These are phyloP conservation scores for Metarhizium album DNA, from an alignment of 2,329 filamentous ascomycete genomes.

Conservation along the genomic window DNA sequence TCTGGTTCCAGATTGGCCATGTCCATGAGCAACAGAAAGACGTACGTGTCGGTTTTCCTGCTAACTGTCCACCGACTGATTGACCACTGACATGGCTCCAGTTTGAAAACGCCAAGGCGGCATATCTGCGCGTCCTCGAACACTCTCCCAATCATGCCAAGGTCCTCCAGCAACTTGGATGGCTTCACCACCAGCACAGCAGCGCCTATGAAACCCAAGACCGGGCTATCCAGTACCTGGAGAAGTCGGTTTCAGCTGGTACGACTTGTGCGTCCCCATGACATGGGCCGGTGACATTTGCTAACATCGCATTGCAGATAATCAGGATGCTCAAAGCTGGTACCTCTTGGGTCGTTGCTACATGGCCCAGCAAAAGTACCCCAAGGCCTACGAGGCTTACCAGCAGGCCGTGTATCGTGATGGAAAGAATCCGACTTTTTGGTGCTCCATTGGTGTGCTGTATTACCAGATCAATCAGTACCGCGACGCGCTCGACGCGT, in stretches of 20 bases:
- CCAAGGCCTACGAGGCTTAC: slow-evolving; percentile 96
- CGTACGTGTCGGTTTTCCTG: slow-evolving; percentile 42
- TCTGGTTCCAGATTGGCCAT: slow-evolving; percentile 99
- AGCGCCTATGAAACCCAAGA: slow-evolving; percentile 86
- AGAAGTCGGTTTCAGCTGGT: slow-evolving; percentile 93
- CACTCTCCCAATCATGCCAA: slow-evolving; percentile 95
- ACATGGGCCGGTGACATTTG: neutral
- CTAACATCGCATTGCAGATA: slow-evolving; percentile 49
- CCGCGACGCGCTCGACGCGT: slow-evolving; percentile 91
- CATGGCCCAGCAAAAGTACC: slow-evolving; percentile 98
- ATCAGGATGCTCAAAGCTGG: slow-evolving; percentile 95
- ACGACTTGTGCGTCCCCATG: slow-evolving; percentile 26
- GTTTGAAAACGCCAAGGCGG: slow-evolving; percentile 88
- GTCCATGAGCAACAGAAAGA: slow-evolving; percentile 99
- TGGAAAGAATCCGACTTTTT: slow-evolving; percentile 95
- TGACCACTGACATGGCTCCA: slow-evolving; percentile 30
- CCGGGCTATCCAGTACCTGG: slow-evolving; percentile 89
- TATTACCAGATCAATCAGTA: slow-evolving; percentile 99
- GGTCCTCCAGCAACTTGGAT: slow-evolving; percentile 93
- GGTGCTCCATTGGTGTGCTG: slow-evolving; percentile 97
- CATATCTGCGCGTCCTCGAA: slow-evolving; percentile 87
- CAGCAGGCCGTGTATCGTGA: slow-evolving; percentile 98
- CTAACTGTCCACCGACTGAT: slow-evolving; percentile 22
- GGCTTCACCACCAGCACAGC: slow-evolving; percentile 95
- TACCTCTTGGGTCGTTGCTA: slow-evolving; percentile 95